phyloP scores from a whole-genome alignment of 1,284 basidiomycete species.

The Ustilago esculenta region DNA sequence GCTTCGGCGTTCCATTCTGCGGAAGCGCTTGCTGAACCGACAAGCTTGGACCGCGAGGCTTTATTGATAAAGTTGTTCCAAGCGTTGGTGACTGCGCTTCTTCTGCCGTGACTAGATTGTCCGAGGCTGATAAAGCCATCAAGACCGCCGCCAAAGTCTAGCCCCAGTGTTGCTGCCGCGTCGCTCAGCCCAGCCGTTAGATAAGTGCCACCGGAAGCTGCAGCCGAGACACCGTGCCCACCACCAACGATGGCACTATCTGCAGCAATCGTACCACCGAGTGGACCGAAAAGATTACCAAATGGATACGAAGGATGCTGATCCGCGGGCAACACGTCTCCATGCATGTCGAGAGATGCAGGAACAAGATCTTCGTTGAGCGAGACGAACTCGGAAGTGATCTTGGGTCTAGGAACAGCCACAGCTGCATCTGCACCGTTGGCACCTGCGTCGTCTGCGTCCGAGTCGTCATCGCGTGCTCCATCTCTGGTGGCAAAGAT shows the following conservation, averaged over 20 bases:
- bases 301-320: slow-evolving; percentile 60
- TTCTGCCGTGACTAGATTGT: slow-evolving; percentile 24
- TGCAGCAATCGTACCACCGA: slow-evolving; percentile 29
- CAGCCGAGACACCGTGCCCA: not conserved
- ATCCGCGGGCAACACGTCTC: slow-evolving; percentile 58
- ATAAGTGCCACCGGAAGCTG: not conserved
- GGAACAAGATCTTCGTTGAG: slow-evolving; percentile 57
- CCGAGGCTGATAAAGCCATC: slow-evolving; percentile 32
- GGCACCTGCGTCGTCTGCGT: slow-evolving; percentile 18
- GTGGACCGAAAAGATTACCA: slow-evolving; percentile 50
- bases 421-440: slow-evolving; percentile 4
- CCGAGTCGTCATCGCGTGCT: slow-evolving; percentile 23
- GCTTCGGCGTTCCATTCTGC: slow-evolving; percentile 11
- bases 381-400: slow-evolving; percentile 37
- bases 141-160: slow-evolving; percentile 43
- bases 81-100: slow-evolving; percentile 27
- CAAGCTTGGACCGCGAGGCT: slow-evolving; percentile 36
- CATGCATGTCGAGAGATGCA: slow-evolving; percentile 49
- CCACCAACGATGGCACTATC: slow-evolving; percentile 44
- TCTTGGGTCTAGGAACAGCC: slow-evolving; percentile 36
- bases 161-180: slow-evolving; percentile 18
- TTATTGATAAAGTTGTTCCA: slow-evolving; percentile 46
- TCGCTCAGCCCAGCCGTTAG: slow-evolving; percentile 15
- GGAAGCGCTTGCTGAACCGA: slow-evolving; percentile 16
- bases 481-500: slow-evolving; percentile 36